Percentiles rank a stretch among this genome's conserved stretches.
Evolutionary conservation across 2,329 filamentous ascomycete genomes (phyloP).

Genomic region (Fusarium verrucosum): DNA sequence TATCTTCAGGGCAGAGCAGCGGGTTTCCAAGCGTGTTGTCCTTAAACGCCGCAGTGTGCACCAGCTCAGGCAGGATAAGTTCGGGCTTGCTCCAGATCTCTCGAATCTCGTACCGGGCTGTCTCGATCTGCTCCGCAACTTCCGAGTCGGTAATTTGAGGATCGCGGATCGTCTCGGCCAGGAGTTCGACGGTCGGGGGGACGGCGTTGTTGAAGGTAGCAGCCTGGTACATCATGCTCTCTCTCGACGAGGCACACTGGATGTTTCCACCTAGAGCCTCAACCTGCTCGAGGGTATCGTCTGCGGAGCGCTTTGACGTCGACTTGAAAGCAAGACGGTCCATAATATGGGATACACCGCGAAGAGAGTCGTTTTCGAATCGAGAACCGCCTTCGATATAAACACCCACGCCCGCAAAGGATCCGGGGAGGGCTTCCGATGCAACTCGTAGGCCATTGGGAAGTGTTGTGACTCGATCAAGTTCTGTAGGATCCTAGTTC

Average conservation of each 20-base stretch:
- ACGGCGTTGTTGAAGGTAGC: conserved; percentile 97
- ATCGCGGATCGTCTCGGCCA: conserved; percentile 93
- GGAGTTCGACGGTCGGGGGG: conserved; percentile 79
- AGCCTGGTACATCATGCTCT: conserved; percentile 98
- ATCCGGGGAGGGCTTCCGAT: conserved; percentile 91
- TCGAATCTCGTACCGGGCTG: conserved; percentile 92
- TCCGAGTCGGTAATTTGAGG: conserved; percentile 87
- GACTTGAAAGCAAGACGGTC: conserved; percentile 95
- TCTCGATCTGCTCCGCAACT: conserved; percentile 85
- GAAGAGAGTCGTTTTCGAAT: conserved; percentile 85
- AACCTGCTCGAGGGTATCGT: conserved; percentile 87
- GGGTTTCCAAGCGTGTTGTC: conserved; percentile 97
- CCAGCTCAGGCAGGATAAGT: conserved; percentile 91
- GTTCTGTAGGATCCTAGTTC: conserved; percentile 78
- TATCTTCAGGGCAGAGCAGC: conserved; percentile 86
- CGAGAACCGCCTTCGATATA: conserved; percentile 96
- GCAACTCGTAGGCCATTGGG: conserved; percentile 94
- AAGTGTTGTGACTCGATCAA: conserved; percentile 87
- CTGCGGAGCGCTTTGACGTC: conserved; percentile 75
- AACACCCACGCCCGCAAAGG: conserved; percentile 93
- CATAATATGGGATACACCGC: conserved; percentile 95
- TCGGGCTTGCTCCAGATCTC: conserved; percentile 99
- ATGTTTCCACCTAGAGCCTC: conserved; percentile 95
- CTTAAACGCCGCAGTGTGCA: conserved; percentile 95
- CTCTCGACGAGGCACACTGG: conserved; percentile 93